phyloP scores from a whole-genome alignment of 345 rosid species.

The Lepidium sativum region DNA sequence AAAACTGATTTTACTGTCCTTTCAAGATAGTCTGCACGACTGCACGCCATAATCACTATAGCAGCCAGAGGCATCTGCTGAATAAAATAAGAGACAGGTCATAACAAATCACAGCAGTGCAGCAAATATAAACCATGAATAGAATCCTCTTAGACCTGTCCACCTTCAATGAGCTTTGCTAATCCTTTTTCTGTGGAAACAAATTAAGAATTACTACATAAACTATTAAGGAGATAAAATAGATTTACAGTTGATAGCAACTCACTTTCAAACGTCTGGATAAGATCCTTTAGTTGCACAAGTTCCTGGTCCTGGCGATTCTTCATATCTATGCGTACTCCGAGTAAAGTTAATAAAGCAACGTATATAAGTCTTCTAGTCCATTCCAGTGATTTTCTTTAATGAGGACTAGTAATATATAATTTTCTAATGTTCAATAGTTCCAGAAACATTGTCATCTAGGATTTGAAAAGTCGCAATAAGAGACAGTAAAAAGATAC shows the following conservation, averaged over 20 bases:
- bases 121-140: not conserved
- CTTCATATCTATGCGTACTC: conserved; percentile 44
- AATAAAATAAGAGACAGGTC: conserved; percentile 21
- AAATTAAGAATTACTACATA: conserved; percentile 1
- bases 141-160: conserved; percentile 34
- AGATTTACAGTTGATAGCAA: not conserved
- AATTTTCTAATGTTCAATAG: not conserved
- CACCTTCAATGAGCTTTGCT: conserved; percentile 44
- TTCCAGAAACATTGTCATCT: not conserved
- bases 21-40: conserved; percentile 92
- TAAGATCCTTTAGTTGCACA: conserved; percentile 55
- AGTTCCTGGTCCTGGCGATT: conserved; percentile 51
- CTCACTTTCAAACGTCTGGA: conserved; percentile 67
- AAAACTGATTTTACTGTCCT: conserved; percentile 72
- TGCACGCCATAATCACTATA: conserved; percentile 97
- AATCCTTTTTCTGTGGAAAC: conserved; percentile 63
- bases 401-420: not conserved
- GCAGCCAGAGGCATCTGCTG: conserved; percentile 75
- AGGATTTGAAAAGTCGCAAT: not conserved
- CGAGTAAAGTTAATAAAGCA: not conserved
- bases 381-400: not conserved
- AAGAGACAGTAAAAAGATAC: conserved; percentile 20
- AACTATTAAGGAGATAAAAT: not conserved
- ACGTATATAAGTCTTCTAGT: not conserved
- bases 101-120: not conserved